These are phyloP conservation scores for Coemansia sp. DNA, from an alignment of 192 early-diverging fungal species.

Conservation along the genomic window DNA sequence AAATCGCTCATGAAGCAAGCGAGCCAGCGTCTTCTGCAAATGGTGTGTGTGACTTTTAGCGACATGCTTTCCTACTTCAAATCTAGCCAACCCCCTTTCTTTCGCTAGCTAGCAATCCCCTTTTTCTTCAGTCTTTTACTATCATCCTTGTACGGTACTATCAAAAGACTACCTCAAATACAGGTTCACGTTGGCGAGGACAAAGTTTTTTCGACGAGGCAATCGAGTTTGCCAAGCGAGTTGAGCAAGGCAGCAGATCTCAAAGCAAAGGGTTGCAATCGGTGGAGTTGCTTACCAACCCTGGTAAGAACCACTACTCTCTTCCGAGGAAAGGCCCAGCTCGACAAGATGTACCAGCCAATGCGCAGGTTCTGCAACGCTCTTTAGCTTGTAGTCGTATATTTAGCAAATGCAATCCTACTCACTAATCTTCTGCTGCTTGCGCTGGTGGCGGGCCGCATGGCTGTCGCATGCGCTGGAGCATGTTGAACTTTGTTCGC, in stretches of 20 bases:
- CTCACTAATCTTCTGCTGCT: not conserved
- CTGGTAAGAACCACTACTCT: slow-evolving; percentile 24
- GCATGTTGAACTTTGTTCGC: slow-evolving; percentile 33
- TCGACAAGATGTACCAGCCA: slow-evolving; percentile 18
- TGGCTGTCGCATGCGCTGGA: slow-evolving; percentile 35
- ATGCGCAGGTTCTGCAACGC: not conserved
- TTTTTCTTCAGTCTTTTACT: not conserved
- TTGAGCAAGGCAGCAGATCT: not conserved
- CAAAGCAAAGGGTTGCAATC: not conserved
- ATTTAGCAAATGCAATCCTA: not conserved
- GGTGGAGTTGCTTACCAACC: slow-evolving; percentile 6
- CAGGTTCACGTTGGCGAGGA: slow-evolving; percentile 19
- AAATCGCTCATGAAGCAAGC: slow-evolving; percentile 55
- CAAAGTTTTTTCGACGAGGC: slow-evolving; percentile 24
- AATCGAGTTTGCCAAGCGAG: not conserved
- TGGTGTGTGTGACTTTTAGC: not conserved
- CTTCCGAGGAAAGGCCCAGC: slow-evolving; percentile 17
- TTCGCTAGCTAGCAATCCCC: not conserved
- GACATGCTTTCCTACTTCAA: not conserved
- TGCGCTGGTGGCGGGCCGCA: slow-evolving; percentile 29
- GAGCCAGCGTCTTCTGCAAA: not conserved
- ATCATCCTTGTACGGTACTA: not conserved
- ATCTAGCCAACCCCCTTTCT: not conserved
- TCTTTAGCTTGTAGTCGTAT: not conserved
- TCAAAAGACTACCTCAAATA: slow-evolving; percentile 7